A percentile compares a stretch with the other conserved stretches of the same genome.
phyloP scores from a whole-genome alignment of 176 grass and related monocot species.

The Coix lacrymajobi region DNA sequence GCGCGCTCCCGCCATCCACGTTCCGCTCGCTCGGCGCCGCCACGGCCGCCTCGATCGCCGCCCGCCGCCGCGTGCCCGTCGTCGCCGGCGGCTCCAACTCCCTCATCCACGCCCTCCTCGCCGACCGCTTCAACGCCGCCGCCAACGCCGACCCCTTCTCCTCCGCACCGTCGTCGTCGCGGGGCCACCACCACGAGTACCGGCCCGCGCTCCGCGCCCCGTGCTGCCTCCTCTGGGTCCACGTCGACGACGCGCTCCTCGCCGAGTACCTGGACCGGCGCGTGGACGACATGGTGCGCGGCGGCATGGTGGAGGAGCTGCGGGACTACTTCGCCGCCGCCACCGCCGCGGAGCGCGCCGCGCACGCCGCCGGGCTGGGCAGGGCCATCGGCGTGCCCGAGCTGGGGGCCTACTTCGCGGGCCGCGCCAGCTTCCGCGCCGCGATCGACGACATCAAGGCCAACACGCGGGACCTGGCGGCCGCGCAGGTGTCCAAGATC shows the following conservation, averaged over 20 bases:
- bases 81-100: constrained; percentile 80
- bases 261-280: constrained; percentile 56
- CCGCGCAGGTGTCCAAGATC: constrained; percentile 63
- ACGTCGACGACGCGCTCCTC: constrained; percentile 49
- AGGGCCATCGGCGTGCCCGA: constrained; percentile 80
- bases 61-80: constrained; percentile 31
- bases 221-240: constrained; percentile 76
- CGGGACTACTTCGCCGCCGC: constrained; percentile 41
- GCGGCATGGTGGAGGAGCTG: constrained; percentile 72
- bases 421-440: background rate
- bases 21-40: constrained; percentile 40
- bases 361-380: constrained; percentile 39
- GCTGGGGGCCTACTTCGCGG: constrained; percentile 50
- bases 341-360: background rate
- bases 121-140: constrained; percentile 5
- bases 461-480: constrained; percentile 57
- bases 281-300: constrained; percentile 69
- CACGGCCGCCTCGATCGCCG: constrained; percentile 9
- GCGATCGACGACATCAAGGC: constrained; percentile 64
- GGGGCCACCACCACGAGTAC: background rate
- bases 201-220: constrained; percentile 25
- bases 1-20: constrained; percentile 22
- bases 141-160: constrained; percentile 33
- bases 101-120: constrained; percentile 65
- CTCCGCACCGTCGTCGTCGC: background rate